Base-by-base conservation (phyloP, 2,329 filamentous ascomycete genomes). In the Cladosporium sp. region DNA sequence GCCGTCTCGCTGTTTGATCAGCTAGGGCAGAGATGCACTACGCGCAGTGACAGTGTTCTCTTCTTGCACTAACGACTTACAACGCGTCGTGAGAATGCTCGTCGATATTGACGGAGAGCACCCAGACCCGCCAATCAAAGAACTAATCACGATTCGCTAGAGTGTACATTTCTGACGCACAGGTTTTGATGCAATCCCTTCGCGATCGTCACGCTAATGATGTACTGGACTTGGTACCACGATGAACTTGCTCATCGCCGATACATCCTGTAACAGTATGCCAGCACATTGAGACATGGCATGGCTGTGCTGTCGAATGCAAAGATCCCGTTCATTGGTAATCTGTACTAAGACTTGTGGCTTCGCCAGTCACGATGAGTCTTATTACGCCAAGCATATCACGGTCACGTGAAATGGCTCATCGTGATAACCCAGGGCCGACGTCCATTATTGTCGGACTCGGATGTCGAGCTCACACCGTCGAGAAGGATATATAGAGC, bases 401-500 rank as follows among this genome's bases (percentile, higher is more conserved):
- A 55, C 28, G 11, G 49, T 38, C 55, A 58, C 55, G 55, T 58
- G 32, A 7, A 38, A 41, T 28, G 34, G 26, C 55, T 58, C 55
- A 58, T 58, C 34, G 55, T 58, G 55, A 58, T 18, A 21, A 2
- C 30, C 32, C 21, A 55, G 7, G 14, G 4, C 18, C 10, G 11
- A 34, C 3, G 4, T 21, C 28, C 28, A 21, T 54, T 15, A 14
- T 41, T 47, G 8, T 47, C 41, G 41, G 41, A 21, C n/a, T 47
- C 41, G 41, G 41, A 47, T 47, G 41, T 47, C 14, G 12, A 47
- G n/a, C 41, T 47, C 41, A 47, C 3, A 47, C n/a, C 41, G 14
- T 47, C 14, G n/a, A 21, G 41, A 47, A 47, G n/a, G 10, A 47
- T 47, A 47, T 47, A 47, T 47, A 47, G 41, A 21, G n/a, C n/a